Evolutionary conservation across 805 yeast genomes (phyloP).

Genomic region (Myxozyma monticola): DNA sequence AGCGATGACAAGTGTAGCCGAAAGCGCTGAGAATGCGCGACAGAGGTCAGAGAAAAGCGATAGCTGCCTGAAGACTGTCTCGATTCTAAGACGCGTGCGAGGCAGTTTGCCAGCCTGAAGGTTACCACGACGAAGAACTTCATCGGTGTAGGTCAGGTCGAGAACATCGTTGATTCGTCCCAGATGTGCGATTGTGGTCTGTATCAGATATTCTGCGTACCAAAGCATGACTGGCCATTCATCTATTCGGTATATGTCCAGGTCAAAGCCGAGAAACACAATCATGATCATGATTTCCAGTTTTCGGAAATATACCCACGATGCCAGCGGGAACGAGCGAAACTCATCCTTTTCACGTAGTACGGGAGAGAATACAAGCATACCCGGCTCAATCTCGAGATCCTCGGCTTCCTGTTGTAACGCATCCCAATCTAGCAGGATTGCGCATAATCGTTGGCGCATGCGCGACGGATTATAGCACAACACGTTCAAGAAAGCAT

Average conservation of each 20-base stretch:
- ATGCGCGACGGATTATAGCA: conserved; percentile 77
- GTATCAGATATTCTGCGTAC: conserved; percentile 57
- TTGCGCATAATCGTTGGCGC: conserved; percentile 67
- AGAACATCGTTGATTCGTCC: conserved; percentile 41
- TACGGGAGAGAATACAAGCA: conserved; percentile 20
- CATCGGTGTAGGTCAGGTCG: conserved; percentile 12
- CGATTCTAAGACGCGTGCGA: conserved; percentile 9
- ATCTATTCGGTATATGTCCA: conserved; percentile 68
- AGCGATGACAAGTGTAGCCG: conserved; percentile 11
- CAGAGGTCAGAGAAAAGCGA: conserved; percentile 10
- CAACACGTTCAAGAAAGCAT: conserved; percentile 48
- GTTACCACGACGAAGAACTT: too few relatives aligned
- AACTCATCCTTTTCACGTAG: conserved; percentile 7
- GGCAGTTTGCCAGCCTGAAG: not conserved
- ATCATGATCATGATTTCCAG: conserved; percentile 69
- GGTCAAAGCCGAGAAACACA: conserved; percentile 71
- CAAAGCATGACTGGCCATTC: conserved; percentile 70
- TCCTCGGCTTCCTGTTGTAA: conserved; percentile 73
- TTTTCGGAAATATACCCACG: conserved; percentile 69
- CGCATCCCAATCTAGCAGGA: conserved; percentile 67
- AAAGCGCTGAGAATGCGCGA: conserved; percentile 12
- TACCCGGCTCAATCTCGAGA: conserved; percentile 43
- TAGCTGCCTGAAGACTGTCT: conserved; percentile 26
- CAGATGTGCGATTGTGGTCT: conserved; percentile 46
- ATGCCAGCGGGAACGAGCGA: conserved; percentile 61